Base-by-base conservation (phyloP, 345 rosid species). In the Draba incana region DNA sequence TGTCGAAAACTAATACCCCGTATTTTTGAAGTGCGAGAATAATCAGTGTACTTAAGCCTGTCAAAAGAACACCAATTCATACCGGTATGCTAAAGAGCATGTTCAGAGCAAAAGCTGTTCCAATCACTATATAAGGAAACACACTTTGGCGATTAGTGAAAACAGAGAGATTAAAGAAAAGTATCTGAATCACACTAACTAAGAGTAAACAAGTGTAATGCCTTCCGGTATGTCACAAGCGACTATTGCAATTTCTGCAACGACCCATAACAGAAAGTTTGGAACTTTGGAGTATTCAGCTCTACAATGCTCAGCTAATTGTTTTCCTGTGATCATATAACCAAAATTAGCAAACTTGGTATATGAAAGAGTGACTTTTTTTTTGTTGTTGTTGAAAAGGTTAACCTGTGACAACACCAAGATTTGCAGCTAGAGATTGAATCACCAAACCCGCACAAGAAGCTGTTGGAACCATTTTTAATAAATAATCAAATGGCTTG, bases 211-310 rank as follows among this genome's bases (percentile, higher is more conserved):
- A 63, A 13, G 57, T 42, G 31, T 48, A 56, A 68, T 64, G 74
- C 97, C 98, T 88, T 93, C 97, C 14, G 97, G 98, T 47, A 93
- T 93, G 83, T 90, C 98, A 81, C 96, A 93, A 48, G 98, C 98
- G 11, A 93, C 96, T 25, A 93, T 78, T 38, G 97, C 84, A 33
- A 88, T 86, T 77, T 93, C 98, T 23, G 98, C 97, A 25, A 88
- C 87, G 69, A 88, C 72, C 97, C 97, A 90, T 58, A 90, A 71
- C 62, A 90, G 64, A 75, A 88, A 83, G 79, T 93, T 93, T 37
- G 97, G 83, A 39, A 80, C 79, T 67, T 71, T 85, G 25, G 97
- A 83, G 79, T 90, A 93, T 56, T 90, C 97, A 3, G 78, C 62
- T 70, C 90, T 81, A 70, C 97, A 93, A 70, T 90, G 97, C 75